phyloP scores from a whole-genome alignment of 768 basidiomycete genomes.

The Naganishia vaughanmartiniae region DNA sequence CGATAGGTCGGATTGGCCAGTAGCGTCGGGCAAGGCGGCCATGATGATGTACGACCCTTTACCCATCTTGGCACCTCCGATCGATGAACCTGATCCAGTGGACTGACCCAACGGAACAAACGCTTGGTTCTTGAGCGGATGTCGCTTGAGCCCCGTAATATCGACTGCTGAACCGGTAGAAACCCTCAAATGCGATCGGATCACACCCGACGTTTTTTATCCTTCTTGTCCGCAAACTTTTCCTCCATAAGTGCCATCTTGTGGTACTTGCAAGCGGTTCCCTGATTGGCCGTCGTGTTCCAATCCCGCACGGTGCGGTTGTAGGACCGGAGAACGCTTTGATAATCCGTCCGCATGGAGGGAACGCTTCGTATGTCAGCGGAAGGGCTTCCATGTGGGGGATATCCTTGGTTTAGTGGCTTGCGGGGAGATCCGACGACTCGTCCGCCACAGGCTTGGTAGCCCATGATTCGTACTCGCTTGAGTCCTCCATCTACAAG shows the following conservation, averaged over 20 bases:
- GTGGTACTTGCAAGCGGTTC: constrained; percentile 89
- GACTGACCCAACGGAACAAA: constrained; percentile 81
- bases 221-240: constrained; percentile 28
- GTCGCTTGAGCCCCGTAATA: constrained; percentile 38
- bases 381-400: constrained; percentile 54
- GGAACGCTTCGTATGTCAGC: constrained; percentile 80
- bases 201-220: constrained; percentile 30
- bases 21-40: constrained; percentile 72
- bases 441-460: constrained; percentile 49
- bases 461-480: constrained; percentile 77
- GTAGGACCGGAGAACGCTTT: constrained; percentile 74
- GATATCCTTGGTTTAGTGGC: constrained; percentile 24
- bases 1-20: constrained; percentile 72
- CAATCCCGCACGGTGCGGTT: constrained; percentile 64
- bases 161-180: constrained; percentile 35
- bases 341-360: constrained; percentile 83
- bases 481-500: constrained; percentile 82
- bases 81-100: constrained; percentile 48
- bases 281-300: constrained; percentile 76
- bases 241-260: constrained; percentile 68
- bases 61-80: constrained; percentile 46
- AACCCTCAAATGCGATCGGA: constrained; percentile 29
- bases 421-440: constrained; percentile 59
- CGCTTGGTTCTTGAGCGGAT: constrained; percentile 58
- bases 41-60: constrained; percentile 73